Evolutionary conservation across 2,329 filamentous ascomycete species (phyloP), one percentile per base, ranked within the genome.

Genomic region (Sclerotinia trifoliorum): DNA sequence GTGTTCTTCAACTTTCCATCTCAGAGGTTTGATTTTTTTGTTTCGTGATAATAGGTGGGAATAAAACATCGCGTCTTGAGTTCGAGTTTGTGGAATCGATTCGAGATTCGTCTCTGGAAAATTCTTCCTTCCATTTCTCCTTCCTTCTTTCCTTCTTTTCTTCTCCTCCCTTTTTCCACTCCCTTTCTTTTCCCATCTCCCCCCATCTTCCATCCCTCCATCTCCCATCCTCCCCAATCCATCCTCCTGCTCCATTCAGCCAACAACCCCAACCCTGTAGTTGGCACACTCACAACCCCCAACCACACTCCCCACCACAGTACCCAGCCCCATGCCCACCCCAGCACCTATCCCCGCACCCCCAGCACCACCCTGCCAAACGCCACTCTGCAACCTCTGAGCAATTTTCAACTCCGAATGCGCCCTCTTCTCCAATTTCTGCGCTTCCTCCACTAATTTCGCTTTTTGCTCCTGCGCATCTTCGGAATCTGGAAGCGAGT

Each of bases 341-440:
- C 73, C 73, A 8, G 69, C 68, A 1, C 73, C 74, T n/a, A 74
- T 63, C 1, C 73, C 71, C 26, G 72, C 72, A 0, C 74, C 74
- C 1, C 61, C 65, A 0, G 70, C 70, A 2, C 71, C 74, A 3
- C 74, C 74, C 65, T 75, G 74, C 74, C 73, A 75, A 26, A 73
- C 70, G 2, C 74, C 74, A 61, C 72, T 74, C 51, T 75, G 74
- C 32, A 75, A 39, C 42, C 73, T 65, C 75, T 85, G 86, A 44
- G 91, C 91, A 66, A 91, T 90, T 71, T 87, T 84, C 78, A 86
- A 85, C 71, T 90, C 91, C 61, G 89, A 92, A 15, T 60, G 62
- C 1, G 71, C 68, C 6, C 65, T 70, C 44, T 72, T 72, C 21
- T 73, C 71, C 10, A 71, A 44, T 44, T 72, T 72, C 15, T 54